phyloP scores from a whole-genome alignment of 257 asterid species.

The Paraleonurus japonicus region DNA sequence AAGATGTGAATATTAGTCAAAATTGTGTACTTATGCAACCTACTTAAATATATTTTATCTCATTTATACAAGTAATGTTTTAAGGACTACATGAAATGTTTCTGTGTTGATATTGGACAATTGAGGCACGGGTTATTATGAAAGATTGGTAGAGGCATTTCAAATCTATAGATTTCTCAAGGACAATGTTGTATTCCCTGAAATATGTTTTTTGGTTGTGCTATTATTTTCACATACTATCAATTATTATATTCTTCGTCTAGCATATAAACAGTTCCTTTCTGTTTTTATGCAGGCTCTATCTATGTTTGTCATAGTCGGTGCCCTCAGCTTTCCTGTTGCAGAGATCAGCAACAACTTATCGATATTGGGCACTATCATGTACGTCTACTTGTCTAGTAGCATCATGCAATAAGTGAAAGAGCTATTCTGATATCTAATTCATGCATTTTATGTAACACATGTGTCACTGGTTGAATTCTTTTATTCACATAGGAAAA shows the following conservation, averaged over 20 bases:
- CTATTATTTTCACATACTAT: neutral
- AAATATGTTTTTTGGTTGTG: neutral
- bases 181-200: neutral
- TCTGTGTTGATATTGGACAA: neutral
- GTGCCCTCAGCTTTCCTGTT: constrained; percentile 56
- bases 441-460: neutral
- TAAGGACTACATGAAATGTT: neutral
- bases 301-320: constrained; percentile 60
- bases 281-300: constrained; percentile 52
- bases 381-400: constrained; percentile 41
- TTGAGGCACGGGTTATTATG: neutral
- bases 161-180: neutral
- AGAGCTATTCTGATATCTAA: neutral
- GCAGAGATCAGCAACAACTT: constrained; percentile 55
- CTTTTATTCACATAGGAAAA: neutral
- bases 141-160: neutral
- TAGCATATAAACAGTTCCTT: neutral
- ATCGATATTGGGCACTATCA: constrained; percentile 66
- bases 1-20: neutral
- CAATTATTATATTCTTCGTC: neutral
- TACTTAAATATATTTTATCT: neutral
- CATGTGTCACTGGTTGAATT: neutral
- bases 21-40: neutral
- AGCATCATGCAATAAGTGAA: constrained; percentile 5
- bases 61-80: neutral